phyloP scores from a whole-genome alignment of 805 yeast species.

The Starmerella lactis-condensi region DNA sequence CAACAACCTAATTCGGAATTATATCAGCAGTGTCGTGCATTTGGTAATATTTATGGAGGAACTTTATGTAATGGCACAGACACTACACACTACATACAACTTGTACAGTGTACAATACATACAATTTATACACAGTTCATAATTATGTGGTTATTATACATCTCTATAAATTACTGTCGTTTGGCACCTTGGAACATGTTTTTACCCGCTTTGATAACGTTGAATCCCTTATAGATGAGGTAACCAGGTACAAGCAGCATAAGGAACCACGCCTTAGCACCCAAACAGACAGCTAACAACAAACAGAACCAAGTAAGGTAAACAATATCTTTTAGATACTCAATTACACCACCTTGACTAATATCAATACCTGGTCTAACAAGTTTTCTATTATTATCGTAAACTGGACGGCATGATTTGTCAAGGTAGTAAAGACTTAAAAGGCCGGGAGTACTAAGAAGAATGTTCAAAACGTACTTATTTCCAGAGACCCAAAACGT shows the following conservation, averaged over 20 bases:
- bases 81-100: no score
- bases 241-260: constrained; percentile 20
- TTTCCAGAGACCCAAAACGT: constrained; percentile 27
- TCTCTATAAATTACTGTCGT: not conserved
- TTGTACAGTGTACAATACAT: no score
- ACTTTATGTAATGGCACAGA: no score
- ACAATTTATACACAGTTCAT: no score
- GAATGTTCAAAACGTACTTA: constrained; percentile 30
- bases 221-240: constrained; percentile 12
- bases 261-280: constrained; percentile 45
- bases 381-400: constrained; percentile 28
- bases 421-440: constrained; percentile 37
- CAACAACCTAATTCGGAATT: no score
- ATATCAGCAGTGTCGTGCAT: no score
- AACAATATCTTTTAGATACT: constrained; percentile 51
- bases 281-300: constrained; percentile 34
- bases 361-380: constrained; percentile 43
- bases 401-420: constrained; percentile 41
- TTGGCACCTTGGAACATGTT: constrained; percentile 8
- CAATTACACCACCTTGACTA: constrained; percentile 44
- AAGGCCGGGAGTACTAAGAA: constrained; percentile 28
- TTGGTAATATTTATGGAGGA: no score
- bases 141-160: no score
- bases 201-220: constrained; percentile 12
- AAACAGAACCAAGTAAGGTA: constrained; percentile 46